Conservation (phyloP, 352 stramenopile species). For the Phytopythium oedochilum region DNA sequence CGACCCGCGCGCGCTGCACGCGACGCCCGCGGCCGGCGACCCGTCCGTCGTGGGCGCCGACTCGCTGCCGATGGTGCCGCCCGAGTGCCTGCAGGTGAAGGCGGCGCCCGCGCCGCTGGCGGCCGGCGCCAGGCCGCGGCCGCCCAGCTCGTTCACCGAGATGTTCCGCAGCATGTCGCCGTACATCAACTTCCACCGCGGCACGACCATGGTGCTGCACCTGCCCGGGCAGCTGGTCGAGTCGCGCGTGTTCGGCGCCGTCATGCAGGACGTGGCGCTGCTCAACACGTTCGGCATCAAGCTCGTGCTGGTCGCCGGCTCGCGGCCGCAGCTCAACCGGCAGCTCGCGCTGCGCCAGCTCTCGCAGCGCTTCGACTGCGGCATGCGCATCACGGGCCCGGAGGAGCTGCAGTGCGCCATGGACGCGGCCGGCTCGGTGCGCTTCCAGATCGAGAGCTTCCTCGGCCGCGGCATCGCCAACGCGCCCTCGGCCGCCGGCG, state of each 20-base stretch:
- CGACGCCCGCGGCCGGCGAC: constrained; percentile 9
- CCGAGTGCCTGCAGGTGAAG: constrained; percentile 72
- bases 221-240: constrained; percentile 94
- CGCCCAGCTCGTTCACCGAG: constrained; percentile 71
- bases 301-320: constrained; percentile 94
- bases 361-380: constrained; percentile 68
- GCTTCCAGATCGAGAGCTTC: constrained; percentile 87
- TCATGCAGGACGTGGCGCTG: constrained; percentile 95
- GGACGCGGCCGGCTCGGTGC: constrained; percentile 91
- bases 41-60: constrained; percentile 29
- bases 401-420: constrained; percentile 92
- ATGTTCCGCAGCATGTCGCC: constrained; percentile 96
- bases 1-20: not conserved
- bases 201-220: constrained; percentile 94
- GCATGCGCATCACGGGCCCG: constrained; percentile 89
- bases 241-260: constrained; percentile 86
- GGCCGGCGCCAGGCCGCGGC: constrained; percentile 13
- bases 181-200: constrained; percentile 97
- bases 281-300: constrained; percentile 95
- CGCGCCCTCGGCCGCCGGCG: constrained; percentile 53
- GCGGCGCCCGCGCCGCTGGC: constrained; percentile 12
- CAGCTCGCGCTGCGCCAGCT: constrained; percentile 79
- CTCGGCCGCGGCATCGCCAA: constrained; percentile 85
- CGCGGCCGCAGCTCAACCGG: constrained; percentile 92
- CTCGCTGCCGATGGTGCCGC: constrained; percentile 68